phyloP scores from a whole-genome alignment of 805 yeast genomes.

The Phaffomyces antillensis region DNA sequence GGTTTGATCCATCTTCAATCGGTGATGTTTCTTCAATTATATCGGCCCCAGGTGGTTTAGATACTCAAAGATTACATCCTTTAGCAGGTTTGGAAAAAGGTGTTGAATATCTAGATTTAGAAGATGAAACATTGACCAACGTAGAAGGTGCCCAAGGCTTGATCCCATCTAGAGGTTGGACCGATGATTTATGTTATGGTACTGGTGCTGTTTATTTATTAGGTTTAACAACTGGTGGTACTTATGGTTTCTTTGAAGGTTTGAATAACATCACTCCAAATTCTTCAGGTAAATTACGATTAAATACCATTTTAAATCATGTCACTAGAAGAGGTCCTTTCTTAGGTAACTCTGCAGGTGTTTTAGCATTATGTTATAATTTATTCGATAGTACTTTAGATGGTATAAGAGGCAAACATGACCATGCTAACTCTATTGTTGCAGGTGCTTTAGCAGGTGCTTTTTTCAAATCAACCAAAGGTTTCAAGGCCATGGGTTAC shows the following conservation, averaged over 20 bases:
- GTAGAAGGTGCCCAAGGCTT: conserved; percentile 86
- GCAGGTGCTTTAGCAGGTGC: conserved; percentile 95
- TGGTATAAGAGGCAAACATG: conserved; percentile 81
- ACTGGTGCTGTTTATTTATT: conserved; percentile 88
- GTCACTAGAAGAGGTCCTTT: conserved; percentile 95
- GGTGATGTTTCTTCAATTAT: conserved; percentile 57
- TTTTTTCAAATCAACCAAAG: conserved; percentile 76
- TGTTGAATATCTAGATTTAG: conserved; percentile 84
- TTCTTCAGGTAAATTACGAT: conserved; percentile 72
- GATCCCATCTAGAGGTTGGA: conserved; percentile 95
- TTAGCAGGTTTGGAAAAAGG: conserved; percentile 88
- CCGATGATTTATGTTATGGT: conserved; percentile 96
- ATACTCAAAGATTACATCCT: conserved; percentile 75
- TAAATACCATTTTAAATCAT: conserved; percentile 86
- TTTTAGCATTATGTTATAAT: conserved; percentile 84
- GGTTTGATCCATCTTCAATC: conserved; percentile 61
- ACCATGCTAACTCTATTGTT: conserved; percentile 70
- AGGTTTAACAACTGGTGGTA: conserved; percentile 86
- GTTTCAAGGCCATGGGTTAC: conserved; percentile 81
- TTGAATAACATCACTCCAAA: conserved; percentile 65
- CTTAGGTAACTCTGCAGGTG: conserved; percentile 93
- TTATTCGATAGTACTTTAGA: conserved; percentile 75
- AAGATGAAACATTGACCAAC: conserved; percentile 68
- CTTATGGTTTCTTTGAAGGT: conserved; percentile 85
- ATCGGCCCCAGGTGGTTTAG: conserved; percentile 54